phyloP scores from a whole-genome alignment of 2,329 filamentous ascomycete genomes.

The Sporothrix phasma region DNA sequence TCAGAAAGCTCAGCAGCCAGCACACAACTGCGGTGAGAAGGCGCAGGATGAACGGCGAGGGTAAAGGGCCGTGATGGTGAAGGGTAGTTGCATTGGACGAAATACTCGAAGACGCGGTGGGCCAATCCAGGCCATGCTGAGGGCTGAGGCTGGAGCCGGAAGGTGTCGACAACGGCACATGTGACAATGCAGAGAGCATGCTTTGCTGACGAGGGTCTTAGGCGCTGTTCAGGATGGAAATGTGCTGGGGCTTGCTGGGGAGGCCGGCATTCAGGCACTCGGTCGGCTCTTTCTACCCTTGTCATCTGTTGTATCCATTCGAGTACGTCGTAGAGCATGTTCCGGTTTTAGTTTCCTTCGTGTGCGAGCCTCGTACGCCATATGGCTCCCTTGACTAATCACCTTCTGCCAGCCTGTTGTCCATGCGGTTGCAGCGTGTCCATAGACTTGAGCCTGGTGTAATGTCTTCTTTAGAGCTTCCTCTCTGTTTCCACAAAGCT shows the following conservation, averaged over 20 bases:
- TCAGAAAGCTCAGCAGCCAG: neutral
- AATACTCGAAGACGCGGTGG: no score
- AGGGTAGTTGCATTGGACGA: neutral
- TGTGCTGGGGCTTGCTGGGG: neutral
- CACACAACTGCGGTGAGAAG: neutral
- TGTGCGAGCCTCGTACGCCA: no score
- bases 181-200: neutral
- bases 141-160: neutral
- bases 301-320: neutral
- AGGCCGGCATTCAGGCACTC: neutral
- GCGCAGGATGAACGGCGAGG: neutral
- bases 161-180: neutral
- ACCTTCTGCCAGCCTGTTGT: constrained; percentile 3
- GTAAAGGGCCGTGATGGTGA: no score
- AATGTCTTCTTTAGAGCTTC: constrained; percentile 11
- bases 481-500: neutral
- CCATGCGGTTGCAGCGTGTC: constrained; percentile 15
- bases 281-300: neutral
- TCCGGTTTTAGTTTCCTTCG: neutral
- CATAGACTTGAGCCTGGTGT: constrained; percentile 9
- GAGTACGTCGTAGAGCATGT: no score
- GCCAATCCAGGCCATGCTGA: neutral
- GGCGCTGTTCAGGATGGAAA: neutral
- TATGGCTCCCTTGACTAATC: neutral
- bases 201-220: no score